A percentile compares a stretch with the other conserved stretches of the same genome.
phyloP scores from a whole-genome alignment of 1,139 yeast genomes.

The Kurtzmaniella quercitrusa region DNA sequence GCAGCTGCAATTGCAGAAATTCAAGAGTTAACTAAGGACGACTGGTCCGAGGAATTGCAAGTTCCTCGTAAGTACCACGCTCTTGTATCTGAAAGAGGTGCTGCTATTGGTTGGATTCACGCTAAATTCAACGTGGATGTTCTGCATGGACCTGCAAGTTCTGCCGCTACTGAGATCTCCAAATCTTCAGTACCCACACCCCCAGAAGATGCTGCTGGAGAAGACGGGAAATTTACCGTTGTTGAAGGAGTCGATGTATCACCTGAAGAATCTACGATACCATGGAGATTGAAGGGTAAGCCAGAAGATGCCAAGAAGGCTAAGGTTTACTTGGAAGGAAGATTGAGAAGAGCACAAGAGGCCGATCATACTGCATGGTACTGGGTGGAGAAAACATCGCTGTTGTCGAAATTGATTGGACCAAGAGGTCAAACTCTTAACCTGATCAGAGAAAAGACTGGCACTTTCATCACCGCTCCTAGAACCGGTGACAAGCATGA shows the following conservation, averaged over 20 bases:
- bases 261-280: constrained; percentile 36
- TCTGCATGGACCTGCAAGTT: constrained; percentile 52
- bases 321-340: constrained; percentile 29
- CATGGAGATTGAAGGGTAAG: constrained; percentile 62
- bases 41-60: constrained; percentile 43
- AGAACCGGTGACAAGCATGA: constrained; percentile 48
- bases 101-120: constrained; percentile 55
- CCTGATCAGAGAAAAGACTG: constrained; percentile 55
- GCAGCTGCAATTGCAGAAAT: constrained; percentile 52
- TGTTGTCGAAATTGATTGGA: constrained; percentile 65
- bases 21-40: constrained; percentile 50
- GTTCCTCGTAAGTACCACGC: constrained; percentile 60
- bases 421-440: constrained; percentile 70
- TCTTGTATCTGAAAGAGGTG: constrained; percentile 66
- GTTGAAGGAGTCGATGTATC: constrained; percentile 21
- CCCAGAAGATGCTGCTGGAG: constrained; percentile 49
- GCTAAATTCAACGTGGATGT: constrained; percentile 56
- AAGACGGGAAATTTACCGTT: constrained; percentile 46
- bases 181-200: constrained; percentile 41
- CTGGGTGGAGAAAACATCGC: constrained; percentile 29
- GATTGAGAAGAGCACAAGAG: constrained; percentile 31
- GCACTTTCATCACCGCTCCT: constrained; percentile 63
- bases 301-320: constrained; percentile 38
- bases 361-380: constrained; percentile 37
- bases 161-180: constrained; percentile 50